Evolutionary conservation across 805 yeast genomes (phyloP).

Genomic region (Schizosaccharomyces japonicus): DNA sequence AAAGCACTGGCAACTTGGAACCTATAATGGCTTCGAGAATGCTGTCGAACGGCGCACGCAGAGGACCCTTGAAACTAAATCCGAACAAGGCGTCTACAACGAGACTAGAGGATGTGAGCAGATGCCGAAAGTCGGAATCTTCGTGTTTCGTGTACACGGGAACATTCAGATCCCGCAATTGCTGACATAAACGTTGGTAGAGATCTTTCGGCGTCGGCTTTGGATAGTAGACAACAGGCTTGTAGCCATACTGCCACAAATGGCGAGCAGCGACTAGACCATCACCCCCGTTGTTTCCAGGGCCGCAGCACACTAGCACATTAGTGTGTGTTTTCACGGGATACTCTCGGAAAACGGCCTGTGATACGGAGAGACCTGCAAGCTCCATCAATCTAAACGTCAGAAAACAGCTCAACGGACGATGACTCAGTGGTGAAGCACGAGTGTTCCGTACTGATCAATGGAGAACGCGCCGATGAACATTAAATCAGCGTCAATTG

Average conservation of each 20-base stretch:
- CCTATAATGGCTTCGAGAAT: slow-evolving; percentile 22
- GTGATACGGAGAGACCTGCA: slow-evolving; percentile 87
- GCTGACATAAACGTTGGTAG: slow-evolving; percentile 30
- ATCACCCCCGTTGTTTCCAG: slow-evolving; percentile 91
- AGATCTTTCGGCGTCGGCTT: slow-evolving; percentile 31
- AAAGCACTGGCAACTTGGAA: slow-evolving; percentile 32
- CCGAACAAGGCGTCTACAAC: slow-evolving; percentile 77
- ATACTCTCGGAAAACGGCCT: slow-evolving; percentile 44
- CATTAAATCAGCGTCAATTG: slow-evolving; percentile 70
- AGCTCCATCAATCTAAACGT: slow-evolving; percentile 45
- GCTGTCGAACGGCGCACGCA: slow-evolving; percentile 48
- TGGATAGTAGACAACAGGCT: slow-evolving; percentile 62
- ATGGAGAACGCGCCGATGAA: slow-evolving; percentile 56
- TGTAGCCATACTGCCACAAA: slow-evolving; percentile 52
- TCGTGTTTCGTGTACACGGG: slow-evolving; percentile 21
- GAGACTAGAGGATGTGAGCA: slow-evolving; percentile 20
- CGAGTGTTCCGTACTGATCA: slow-evolving; percentile 42
- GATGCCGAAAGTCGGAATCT: slow-evolving; percentile 17
- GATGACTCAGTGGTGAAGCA: too few species aligned
- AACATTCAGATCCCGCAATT: slow-evolving; percentile 41
- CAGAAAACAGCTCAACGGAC: slow-evolving; percentile 7
- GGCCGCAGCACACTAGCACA: slow-evolving; percentile 64
- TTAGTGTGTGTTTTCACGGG: slow-evolving; percentile 26
- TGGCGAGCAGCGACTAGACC: slow-evolving; percentile 92
- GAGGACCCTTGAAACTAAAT: slow-evolving; percentile 74